Base-by-base conservation (phyloP, 495 filamentous ascomycete genomes). In the Penicillium canariense region DNA sequence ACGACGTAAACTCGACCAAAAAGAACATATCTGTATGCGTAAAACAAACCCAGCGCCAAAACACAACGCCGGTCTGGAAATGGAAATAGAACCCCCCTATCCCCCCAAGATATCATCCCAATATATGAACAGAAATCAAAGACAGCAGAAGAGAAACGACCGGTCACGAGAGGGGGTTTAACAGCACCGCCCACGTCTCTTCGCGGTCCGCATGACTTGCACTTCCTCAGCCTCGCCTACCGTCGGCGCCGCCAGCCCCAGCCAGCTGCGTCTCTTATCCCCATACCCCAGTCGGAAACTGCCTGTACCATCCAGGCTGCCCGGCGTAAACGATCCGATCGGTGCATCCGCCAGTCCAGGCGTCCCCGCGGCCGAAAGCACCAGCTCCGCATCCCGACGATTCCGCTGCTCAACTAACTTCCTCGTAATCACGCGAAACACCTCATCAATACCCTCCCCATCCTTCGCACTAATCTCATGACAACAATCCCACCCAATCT, bases 371-470 rank as follows among this genome's bases (percentile, higher is more conserved):
- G 36, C 43, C 25, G 65, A 68, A 28, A 67, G 47, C 35, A 77
- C 78, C 52, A 85, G 77, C 56, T 84, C 79, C 35, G 85, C 83
- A 66, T 74, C 65, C 10, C 75, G 69, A 39, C 82, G 84, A 63
- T 88, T 81, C 59, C 88, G 84, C 78, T 94, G 90, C 77, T 97
- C 93, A 27, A 98, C 93, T 51, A 98, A 78, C 71, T 96, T 96
- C 63, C 94, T 76, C 32, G 93, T 91, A 34, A 97, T 94, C 15
- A 97, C 93, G 0, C 91, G 82, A 60, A 98, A 98, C 0, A 98
- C 93, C 74, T 98, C 94, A 48, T 98, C 94, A 10, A 98, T 90
- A 3, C 93, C 93, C 75, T 97, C 93, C 15, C 94, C 94, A 65
- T 89, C 89, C 77, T 91, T 89, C 20, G 93, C 92, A 61, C 86